Evolutionary conservation across 208 protist species (phyloP), one percentile per base, ranked within the genome.

Genomic region (Wallacemonas rigidus): DNA sequence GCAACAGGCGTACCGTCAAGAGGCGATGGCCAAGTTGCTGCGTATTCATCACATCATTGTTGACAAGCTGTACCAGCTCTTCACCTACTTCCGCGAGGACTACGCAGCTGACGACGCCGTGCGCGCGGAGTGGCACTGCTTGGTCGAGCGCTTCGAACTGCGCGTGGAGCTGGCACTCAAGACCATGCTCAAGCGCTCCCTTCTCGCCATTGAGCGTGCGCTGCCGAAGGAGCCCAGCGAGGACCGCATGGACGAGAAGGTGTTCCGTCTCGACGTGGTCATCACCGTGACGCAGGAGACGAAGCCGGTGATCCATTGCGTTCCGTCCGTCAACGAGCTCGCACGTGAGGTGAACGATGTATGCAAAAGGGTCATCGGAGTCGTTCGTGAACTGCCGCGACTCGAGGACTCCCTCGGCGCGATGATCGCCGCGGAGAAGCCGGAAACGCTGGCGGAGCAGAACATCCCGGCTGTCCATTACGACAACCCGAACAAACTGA

Each of bases 261-360:
- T 99, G 26, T 99, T 99, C 87, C 80, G 85, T 11, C 82, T 99
- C 47, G 92, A 94, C 74, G 97, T 98, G n/a, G 91, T 97, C 44
- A 95, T 99, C 69, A 93, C 88, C 36, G 91, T 93, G 35, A 45
- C 40, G 41, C 65, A 77, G 61, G 72, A 82, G 44, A 84, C 89
- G 47, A 96, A 90, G 77, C 86, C 89, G 4, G 80, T 90, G 56
- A 95, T 98, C 48, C 94, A 96, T 75, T 89, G 97, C 40, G 72
- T 92, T 40, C 98, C 98, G 26, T 91, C 85, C 12, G 96, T 99
- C 41, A 62, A 79, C 62, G 83, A 95, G 60, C 82, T 99, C 12
- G 89, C 86, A 35, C 79, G 94, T 50, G 81, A 89, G 58, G 86
- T 99, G 44, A 98, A 98, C 76, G 84, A 92, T 38, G 83, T 98